Evolutionary conservation across 148 eudicot genomes (phyloP), one percentile per base, ranked within the genome.

Genomic region (Rhododendron mucronatum): DNA sequence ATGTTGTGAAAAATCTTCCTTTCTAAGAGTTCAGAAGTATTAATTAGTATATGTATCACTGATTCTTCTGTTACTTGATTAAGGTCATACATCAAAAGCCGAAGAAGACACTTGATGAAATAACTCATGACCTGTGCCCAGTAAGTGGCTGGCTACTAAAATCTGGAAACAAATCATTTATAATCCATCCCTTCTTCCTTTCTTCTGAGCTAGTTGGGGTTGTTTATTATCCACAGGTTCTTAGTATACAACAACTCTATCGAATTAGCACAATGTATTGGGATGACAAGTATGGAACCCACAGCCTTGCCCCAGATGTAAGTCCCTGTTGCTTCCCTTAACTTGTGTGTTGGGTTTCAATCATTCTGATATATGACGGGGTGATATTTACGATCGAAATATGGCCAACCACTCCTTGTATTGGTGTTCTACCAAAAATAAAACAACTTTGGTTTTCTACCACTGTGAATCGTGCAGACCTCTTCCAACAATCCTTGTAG

Each of bases 181-280:
- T 78, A 80, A 45, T 67, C 82, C 69, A 50, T 41, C 35, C 81
- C 81, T 86, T 81, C 48, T 15, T 88, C 84, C 81, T 81, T 74
- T 79, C 79, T 73, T 85, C 69, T 76, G 81, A 86, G 82, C 82
- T 85, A 78, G 87, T 84, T 86, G 84, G 78, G 76, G 63, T 86
- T 87, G 78, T 81, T 77, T 76, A 65, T 85, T 2, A 9, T 76
- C 53, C 39, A 44, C 92, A 96, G 98, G 95, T 92, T 78, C 95
- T 96, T 75, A 96, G 98, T 84, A 92, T 93, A 82, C 98, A 95
- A 86, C 98, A 95, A 88, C 96, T 96, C 83, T 96, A 96, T 85
- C 90, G 98, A 90, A 96, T 96, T 89, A 92, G 98, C 89, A 96
- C 98, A 8, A 96, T 96, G 98, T 96, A 96, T 83, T 96, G 98